A percentile compares a stretch with the other conserved stretches of the same genome.
Evolutionary conservation across 768 basidiomycete species (phyloP).

Genomic region (Mycena alexandri): DNA sequence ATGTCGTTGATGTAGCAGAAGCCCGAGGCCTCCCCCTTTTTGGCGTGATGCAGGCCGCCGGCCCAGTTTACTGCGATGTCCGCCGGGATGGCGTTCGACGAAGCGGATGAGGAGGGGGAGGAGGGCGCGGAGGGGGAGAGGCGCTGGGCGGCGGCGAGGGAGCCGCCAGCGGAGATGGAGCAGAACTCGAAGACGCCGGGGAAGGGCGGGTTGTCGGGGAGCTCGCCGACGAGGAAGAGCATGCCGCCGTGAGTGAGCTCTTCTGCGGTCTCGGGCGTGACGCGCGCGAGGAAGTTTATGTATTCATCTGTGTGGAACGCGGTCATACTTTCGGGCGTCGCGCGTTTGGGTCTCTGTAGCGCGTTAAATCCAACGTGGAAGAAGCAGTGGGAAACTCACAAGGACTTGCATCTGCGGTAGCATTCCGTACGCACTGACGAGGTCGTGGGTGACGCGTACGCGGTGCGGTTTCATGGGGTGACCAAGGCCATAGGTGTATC

Average conservation of each 20-base stretch:
- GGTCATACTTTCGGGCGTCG: slow-evolving; percentile 84
- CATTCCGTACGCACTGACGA: slow-evolving; percentile 93
- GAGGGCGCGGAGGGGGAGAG: slow-evolving; percentile 55
- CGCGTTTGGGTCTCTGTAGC: slow-evolving; percentile 76
- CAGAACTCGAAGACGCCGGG: slow-evolving; percentile 98
- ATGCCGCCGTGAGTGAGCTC: slow-evolving; percentile 87
- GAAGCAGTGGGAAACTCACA: slow-evolving; percentile 58
- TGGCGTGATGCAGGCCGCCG: slow-evolving; percentile 98
- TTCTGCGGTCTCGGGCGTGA: slow-evolving; percentile 93
- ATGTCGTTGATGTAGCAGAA: slow-evolving; percentile 99
- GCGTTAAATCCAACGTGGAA: neutral
- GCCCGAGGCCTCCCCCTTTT: slow-evolving; percentile 98
- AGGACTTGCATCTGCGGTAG: slow-evolving; percentile 94
- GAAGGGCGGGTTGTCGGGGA: slow-evolving; percentile 89
- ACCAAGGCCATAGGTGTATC: slow-evolving; percentile 85
- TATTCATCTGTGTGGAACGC: slow-evolving; percentile 99
- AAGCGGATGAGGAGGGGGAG: no score
- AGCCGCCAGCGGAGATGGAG: slow-evolving; percentile 95
- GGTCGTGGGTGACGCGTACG: slow-evolving; percentile 93
- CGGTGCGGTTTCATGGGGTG: slow-evolving; percentile 98
- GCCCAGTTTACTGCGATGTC: slow-evolving; percentile 99
- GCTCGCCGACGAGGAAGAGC: slow-evolving; percentile 82
- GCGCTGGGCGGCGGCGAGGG: slow-evolving; percentile 88
- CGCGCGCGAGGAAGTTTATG: slow-evolving; percentile 88
- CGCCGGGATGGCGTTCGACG: slow-evolving; percentile 73